Evolutionary conservation across 108 stramenopile species (phyloP).

Genomic region (Pseudonitzschia multistriata): DNA sequence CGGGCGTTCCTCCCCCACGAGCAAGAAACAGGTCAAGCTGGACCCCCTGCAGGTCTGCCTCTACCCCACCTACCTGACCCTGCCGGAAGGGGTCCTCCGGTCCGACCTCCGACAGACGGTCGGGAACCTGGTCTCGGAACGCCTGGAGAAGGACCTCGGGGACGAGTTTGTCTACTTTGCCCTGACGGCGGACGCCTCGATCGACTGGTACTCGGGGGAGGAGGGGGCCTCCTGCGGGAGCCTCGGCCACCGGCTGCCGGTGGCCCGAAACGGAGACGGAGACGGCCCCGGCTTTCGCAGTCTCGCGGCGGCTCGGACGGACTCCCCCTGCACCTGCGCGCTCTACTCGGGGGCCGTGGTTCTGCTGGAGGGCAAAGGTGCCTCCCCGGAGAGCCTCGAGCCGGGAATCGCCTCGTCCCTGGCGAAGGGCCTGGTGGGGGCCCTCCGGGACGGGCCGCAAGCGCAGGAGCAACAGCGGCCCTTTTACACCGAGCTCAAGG

Average conservation of each 20-base stretch:
- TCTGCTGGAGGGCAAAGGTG: background rate
- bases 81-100: background rate
- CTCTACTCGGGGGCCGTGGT: conserved; percentile 12
- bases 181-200: conserved; percentile 8
- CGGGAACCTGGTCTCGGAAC: background rate
- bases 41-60: conserved; percentile 14
- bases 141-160: background rate
- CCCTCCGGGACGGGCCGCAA: background rate
- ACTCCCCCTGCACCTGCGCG: conserved; percentile 4
- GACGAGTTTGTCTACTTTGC: conserved; percentile 2
- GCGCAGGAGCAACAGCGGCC: background rate
- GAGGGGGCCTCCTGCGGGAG: background rate
- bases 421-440: background rate
- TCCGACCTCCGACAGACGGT: background rate
- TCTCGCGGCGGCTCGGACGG: background rate
- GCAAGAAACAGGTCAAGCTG: background rate
- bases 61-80: conserved; percentile 4
- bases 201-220: conserved; percentile 4
- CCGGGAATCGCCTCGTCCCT: background rate
- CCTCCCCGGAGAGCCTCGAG: background rate
- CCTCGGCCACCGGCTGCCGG: background rate
- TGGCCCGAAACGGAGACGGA: background rate
- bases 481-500: conserved; percentile 11
- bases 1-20: background rate
- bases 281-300: background rate